Evolutionary conservation across 176 grass and related monocot genomes (phyloP).

Genomic region (Saccharum officinarum): DNA sequence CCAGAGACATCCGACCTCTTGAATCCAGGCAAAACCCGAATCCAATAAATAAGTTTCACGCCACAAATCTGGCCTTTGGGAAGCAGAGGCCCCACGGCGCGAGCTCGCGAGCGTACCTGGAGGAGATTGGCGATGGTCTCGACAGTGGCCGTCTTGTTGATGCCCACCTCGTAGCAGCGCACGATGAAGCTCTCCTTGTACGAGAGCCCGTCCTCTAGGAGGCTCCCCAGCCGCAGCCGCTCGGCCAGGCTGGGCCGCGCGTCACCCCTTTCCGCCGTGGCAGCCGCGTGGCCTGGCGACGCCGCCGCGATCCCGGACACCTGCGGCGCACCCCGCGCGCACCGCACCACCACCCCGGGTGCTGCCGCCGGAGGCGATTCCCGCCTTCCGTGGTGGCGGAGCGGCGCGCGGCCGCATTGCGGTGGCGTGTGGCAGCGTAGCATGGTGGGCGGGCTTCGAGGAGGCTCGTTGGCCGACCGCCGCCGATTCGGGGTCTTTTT

Average conservation of each 20-base stretch:
- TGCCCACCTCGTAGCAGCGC: conserved; percentile 84
- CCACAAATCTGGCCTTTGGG: neutral
- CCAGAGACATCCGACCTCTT: neutral
- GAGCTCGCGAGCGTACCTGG: conserved; percentile 42
- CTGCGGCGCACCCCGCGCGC: conserved; percentile 11
- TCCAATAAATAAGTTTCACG: neutral
- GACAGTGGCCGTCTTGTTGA: conserved; percentile 94
- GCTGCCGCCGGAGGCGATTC: neutral
- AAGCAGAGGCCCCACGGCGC: neutral
- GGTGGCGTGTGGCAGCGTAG: conserved; percentile 50
- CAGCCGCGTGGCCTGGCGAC: conserved; percentile 12
- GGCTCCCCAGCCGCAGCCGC: conserved; percentile 76
- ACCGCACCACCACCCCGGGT: conserved; percentile 10
- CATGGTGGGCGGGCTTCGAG: conserved; percentile 21
- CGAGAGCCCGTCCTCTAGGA: conserved; percentile 74
- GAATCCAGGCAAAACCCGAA: neutral
- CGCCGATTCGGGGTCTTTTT: conserved; percentile 18
- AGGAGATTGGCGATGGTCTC: conserved; percentile 95
- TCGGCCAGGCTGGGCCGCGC: conserved; percentile 56
- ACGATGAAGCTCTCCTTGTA: conserved; percentile 96
- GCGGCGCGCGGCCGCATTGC: conserved; percentile 47
- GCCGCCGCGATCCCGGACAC: conserved; percentile 28
- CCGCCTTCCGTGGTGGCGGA: conserved; percentile 11
- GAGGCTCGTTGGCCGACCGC: neutral
- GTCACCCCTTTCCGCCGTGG: neutral